These are phyloP conservation scores for Cryphonectria nitschkei DNA, from an alignment of 2,329 filamentous ascomycete genomes.

Conservation along the genomic window DNA sequence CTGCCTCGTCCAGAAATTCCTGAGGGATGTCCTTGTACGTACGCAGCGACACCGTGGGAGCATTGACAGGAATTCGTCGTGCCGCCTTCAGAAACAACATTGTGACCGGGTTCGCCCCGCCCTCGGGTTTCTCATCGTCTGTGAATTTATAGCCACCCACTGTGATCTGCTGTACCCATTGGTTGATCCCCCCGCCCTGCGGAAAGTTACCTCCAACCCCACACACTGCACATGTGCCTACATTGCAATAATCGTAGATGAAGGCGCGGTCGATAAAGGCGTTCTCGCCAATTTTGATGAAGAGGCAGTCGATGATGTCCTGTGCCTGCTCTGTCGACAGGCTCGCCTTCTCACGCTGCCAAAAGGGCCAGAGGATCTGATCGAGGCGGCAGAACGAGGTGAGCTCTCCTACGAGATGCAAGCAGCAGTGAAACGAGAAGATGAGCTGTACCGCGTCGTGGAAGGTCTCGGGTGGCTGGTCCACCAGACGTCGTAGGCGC, in stretches of 20 bases:
- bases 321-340: slow-evolving; percentile 17
- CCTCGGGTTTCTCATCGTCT: slow-evolving; percentile 11
- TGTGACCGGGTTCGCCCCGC: slow-evolving; percentile 20
- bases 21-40: slow-evolving; percentile 11
- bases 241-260: slow-evolving; percentile 21
- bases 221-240: slow-evolving; percentile 20
- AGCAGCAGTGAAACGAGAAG: slow-evolving; percentile 25
- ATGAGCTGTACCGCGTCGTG: slow-evolving; percentile 25
- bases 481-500: slow-evolving; percentile 14
- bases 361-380: slow-evolving; percentile 22
- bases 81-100: slow-evolving; percentile 26
- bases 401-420: slow-evolving; percentile 25
- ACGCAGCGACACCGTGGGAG: slow-evolving; percentile 22
- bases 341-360: slow-evolving; percentile 11
- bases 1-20: slow-evolving; percentile 21
- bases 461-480: slow-evolving; percentile 15
- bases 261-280: slow-evolving; percentile 24
- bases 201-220: slow-evolving; percentile 21
- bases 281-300: slow-evolving; percentile 26
- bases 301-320: slow-evolving; percentile 27
- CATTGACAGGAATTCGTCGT: slow-evolving; percentile 25
- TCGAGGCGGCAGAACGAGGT: slow-evolving; percentile 23
- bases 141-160: slow-evolving; percentile 23
- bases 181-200: slow-evolving; percentile 23
- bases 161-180: slow-evolving; percentile 27